These are phyloP conservation scores for Discostella stelligeroides DNA, from an alignment of 108 stramenopile genomes.

Conservation along the genomic window DNA sequence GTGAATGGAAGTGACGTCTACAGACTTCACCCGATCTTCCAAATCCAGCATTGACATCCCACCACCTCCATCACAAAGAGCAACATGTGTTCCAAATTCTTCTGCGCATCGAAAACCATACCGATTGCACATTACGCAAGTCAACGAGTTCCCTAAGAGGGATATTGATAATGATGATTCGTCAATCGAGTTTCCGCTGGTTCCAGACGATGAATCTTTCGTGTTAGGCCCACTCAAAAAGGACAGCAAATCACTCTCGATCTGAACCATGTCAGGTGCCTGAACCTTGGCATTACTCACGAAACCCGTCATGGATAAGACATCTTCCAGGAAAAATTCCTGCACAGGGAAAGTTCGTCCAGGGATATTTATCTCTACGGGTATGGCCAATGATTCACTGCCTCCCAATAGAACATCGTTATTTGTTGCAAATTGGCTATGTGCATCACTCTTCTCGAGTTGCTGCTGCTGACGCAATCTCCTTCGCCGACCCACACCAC, in stretches of 20 bases:
- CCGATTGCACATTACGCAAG: slow-evolving; percentile 64
- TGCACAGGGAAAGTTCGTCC: slow-evolving; percentile 84
- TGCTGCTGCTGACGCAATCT: not conserved
- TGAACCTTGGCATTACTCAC: slow-evolving; percentile 38
- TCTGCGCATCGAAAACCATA: slow-evolving; percentile 52
- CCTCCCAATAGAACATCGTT: not conserved
- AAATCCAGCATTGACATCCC: slow-evolving; percentile 41
- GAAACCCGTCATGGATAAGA: slow-evolving; percentile 65
- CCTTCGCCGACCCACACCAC: slow-evolving; percentile 30
- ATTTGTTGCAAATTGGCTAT: not conserved
- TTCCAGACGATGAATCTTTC: not conserved
- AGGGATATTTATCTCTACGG: slow-evolving; percentile 76
- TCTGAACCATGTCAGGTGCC: slow-evolving; percentile 44
- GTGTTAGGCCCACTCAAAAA: slow-evolving; percentile 17
- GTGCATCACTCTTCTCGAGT: not conserved
- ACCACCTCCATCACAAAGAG: slow-evolving; percentile 56
- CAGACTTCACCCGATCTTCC: slow-evolving; percentile 28
- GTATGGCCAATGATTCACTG: slow-evolving; percentile 23
- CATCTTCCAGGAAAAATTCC: slow-evolving; percentile 80
- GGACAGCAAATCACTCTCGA: slow-evolving; percentile 54
- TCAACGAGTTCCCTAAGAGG: slow-evolving; percentile 26
- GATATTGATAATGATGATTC: not conserved
- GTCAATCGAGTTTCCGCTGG: not conserved
- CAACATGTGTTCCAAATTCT: slow-evolving; percentile 68
- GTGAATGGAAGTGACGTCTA: slow-evolving; percentile 22